A percentile compares a stretch with the other conserved stretches of the same genome.
These are phyloP conservation scores for Ananas comosus DNA, from an alignment of 176 grass and related monocot genomes.

Conservation along the genomic window DNA sequence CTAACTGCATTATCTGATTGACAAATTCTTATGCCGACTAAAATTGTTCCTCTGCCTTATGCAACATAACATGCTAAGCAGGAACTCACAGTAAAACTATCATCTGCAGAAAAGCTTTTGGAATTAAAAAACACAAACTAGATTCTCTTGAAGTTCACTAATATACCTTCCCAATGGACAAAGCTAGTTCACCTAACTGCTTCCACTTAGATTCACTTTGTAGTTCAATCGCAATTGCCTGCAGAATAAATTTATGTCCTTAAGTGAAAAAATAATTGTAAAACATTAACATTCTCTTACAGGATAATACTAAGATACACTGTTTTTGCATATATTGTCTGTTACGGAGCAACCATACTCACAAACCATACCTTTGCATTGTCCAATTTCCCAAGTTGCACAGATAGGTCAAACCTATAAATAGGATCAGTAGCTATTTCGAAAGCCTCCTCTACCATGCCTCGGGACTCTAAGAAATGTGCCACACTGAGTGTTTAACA, in stretches of 20 bases:
- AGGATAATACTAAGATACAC: conserved; percentile 10
- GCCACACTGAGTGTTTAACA: conserved; percentile 45
- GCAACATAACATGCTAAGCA: neutral
- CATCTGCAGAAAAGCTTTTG: neutral
- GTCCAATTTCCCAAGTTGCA: conserved; percentile 90
- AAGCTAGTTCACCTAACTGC: conserved; percentile 77
- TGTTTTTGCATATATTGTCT: neutral
- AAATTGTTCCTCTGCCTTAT: too few relatives aligned
- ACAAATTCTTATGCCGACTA: neutral
- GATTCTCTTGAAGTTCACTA: conserved; percentile 5
- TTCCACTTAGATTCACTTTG: conserved; percentile 99
- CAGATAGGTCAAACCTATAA: conserved; percentile 95
- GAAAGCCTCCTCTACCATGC: conserved; percentile 97
- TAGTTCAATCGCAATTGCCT: conserved; percentile 76
- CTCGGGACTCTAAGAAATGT: conserved; percentile 96
- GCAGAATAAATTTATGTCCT: conserved; percentile 18
- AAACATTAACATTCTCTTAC: conserved; percentile 14
- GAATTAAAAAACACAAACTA: neutral
- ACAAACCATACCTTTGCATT: conserved; percentile 66
- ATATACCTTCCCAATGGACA: conserved; percentile 86
- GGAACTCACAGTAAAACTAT: neutral
- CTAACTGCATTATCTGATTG: neutral
- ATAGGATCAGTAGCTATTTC: conserved; percentile 93
- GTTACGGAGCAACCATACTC: conserved; percentile 8
- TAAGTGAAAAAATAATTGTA: conserved; percentile 5